Percentiles rank a stretch among this genome's conserved stretches.
These are phyloP conservation scores for Panaeolus cyanescens DNA, from an alignment of 768 basidiomycete genomes.

Conservation along the genomic window DNA sequence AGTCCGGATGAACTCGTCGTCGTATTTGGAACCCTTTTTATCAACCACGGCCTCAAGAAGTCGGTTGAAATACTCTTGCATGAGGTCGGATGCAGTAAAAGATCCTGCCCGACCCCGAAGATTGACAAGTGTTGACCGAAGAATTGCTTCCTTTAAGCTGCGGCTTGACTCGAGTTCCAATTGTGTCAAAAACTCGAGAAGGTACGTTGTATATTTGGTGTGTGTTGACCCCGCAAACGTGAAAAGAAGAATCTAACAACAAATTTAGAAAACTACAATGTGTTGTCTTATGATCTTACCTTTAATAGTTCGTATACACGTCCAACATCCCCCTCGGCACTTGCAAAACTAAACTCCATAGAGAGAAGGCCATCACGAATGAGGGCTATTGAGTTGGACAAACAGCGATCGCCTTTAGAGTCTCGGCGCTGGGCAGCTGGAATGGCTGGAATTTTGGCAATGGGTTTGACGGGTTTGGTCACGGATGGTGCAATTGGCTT, in stretches of 20 bases:
- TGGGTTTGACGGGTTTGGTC: no score
- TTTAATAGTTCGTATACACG: constrained; percentile 32
- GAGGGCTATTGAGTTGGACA: constrained; percentile 25
- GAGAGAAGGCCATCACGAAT: constrained; percentile 24
- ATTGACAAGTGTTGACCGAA: constrained; percentile 30
- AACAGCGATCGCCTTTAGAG: constrained; percentile 20
- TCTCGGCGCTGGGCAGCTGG: no score
- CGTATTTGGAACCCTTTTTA: constrained; percentile 30
- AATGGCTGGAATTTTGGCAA: no score
- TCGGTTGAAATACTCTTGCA: constrained; percentile 35
- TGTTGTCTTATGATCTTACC: no score
- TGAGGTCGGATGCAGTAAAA: constrained; percentile 28
- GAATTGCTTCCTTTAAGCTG: constrained; percentile 19
- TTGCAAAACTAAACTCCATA: constrained; percentile 25
- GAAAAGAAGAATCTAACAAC: constrained; percentile 29
- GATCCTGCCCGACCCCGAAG: constrained; percentile 21
- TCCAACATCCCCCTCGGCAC: constrained; percentile 33
- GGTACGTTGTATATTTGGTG: constrained; percentile 30
- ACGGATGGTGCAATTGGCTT: neutral
- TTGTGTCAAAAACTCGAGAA: constrained; percentile 29
- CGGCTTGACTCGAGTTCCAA: constrained; percentile 31
- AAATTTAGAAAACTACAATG: constrained; percentile 11
- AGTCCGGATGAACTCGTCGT: constrained; percentile 25
- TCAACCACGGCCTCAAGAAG: constrained; percentile 28
- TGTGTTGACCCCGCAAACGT: constrained; percentile 34